Evolutionary conservation across 1,139 yeast genomes (phyloP), one percentile per base, ranked within the genome.

Genomic region (Nakaseomyces delphensis): DNA sequence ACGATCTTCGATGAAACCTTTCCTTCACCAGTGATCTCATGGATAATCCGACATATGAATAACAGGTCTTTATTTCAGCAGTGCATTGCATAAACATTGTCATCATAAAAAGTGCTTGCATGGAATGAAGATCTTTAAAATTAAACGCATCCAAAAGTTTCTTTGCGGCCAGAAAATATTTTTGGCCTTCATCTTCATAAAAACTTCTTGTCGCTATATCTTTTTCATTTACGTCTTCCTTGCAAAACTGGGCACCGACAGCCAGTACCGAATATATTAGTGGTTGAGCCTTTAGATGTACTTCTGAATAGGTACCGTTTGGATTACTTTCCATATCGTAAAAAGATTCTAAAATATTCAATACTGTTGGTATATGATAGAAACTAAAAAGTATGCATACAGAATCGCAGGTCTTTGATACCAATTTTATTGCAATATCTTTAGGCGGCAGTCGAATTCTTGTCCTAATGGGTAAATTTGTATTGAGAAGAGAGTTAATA

Each of bases 41-140:
- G 0, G 95, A 96, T 43, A 85, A 80, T 2, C 96, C 96, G 52
- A 85, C 83, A 58, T 85, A 86, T 0, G 94, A 81, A 60, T 87
- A 86, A 60, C 96, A 86, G 0, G 94, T 83, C 0, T 91, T 80
- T 45, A 87, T 67, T 48, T 94, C 71, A 0, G 95, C 95, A 3
- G 93, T 81, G 57, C 95, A 85, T 63, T 86, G 96, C 41, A 87
- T 66, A 59, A 85, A 87, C 51, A 86, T 70, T 33, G 86, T 79
- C 64, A 74, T 60, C 72, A 73, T 71, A 46, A 74, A 71, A 40
- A 86, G 74, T 0, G 95, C 79, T 61, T 87, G 95, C 47, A 79
- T 74, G 14, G 80, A 76, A 53, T 73, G 75, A n/a, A 77, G 63
- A 50, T 77, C 83, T 8, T 76, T 63, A 2, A 79, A 73, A 50